Evolutionary conservation across 768 basidiomycete genomes (phyloP).

Genomic region (Termitomyces sp.): DNA sequence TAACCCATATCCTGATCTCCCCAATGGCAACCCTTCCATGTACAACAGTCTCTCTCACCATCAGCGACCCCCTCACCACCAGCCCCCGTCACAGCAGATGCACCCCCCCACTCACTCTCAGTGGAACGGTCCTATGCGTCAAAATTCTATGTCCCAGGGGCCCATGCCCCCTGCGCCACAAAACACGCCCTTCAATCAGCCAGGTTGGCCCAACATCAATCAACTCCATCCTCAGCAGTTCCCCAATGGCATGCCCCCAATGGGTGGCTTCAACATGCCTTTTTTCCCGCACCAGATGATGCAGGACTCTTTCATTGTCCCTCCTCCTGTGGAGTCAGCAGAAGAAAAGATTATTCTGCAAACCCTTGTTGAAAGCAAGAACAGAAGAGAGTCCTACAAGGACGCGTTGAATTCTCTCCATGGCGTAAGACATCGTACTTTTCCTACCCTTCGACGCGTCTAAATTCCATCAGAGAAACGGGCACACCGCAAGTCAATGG

Average conservation of each 20-base stretch:
- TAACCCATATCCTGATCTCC: conserved; percentile 26
- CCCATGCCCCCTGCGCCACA: conserved; percentile 25
- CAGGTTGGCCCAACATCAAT: conserved; percentile 25
- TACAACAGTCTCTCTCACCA: conserved; percentile 7
- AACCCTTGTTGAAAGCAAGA: conserved; percentile 37
- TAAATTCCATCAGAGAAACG: conserved; percentile 36
- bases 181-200: conserved; percentile 29
- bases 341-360: conserved; percentile 62
- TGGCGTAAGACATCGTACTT: conserved; percentile 40
- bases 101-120: conserved; percentile 17
- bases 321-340: conserved; percentile 46
- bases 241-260: conserved; percentile 26
- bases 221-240: conserved; percentile 30
- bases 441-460: conserved; percentile 12
- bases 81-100: conserved; percentile 20
- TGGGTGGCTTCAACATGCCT: conserved; percentile 33
- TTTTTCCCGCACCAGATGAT: conserved; percentile 51
- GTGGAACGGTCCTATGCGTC: conserved; percentile 24
- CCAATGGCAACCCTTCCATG: conserved; percentile 10
- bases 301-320: conserved; percentile 53
- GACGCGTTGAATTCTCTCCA: conserved; percentile 66
- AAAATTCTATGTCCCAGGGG: conserved; percentile 13
- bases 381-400: conserved; percentile 51
- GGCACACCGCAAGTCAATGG: conserved; percentile 62
- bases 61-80: conserved; percentile 24